phyloP scores from a whole-genome alignment of 2,329 filamentous ascomycete species.

The Tolypocladium tundrense region DNA sequence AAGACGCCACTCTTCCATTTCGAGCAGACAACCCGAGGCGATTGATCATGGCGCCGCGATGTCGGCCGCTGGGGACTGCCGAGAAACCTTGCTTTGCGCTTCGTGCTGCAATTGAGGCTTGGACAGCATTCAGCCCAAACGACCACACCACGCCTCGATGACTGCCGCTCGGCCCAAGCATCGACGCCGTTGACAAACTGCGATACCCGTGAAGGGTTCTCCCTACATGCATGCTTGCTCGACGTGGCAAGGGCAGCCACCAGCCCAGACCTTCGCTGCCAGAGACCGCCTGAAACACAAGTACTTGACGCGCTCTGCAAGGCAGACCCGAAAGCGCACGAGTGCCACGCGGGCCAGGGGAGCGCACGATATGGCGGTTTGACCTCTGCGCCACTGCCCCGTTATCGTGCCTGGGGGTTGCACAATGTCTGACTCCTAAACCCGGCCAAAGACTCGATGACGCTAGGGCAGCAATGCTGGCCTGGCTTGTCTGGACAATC shows the following conservation, averaged over 20 bases:
- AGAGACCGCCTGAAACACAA: not conserved
- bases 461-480: not conserved
- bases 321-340: not conserved
- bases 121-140: not conserved
- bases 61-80: not conserved
- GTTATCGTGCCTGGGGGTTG: not conserved
- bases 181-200: not conserved
- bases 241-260: not conserved
- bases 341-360: not conserved
- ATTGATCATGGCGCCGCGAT: not conserved
- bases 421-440: not conserved
- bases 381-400: not conserved
- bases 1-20: too few relatives aligned
- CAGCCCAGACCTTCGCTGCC: too few relatives aligned
- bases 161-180: too few relatives aligned
- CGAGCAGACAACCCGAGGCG: not conserved
- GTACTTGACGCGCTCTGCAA: not conserved
- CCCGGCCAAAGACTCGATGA: not conserved
- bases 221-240: not conserved
- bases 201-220: not conserved
- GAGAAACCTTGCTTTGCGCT: not conserved
- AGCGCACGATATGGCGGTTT: not conserved
- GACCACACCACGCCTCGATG: not conserved
- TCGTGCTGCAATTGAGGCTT: not conserved
- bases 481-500: not conserved